Evolutionary conservation across 768 basidiomycete species (phyloP), one percentile per base, ranked within the genome.

Genomic region (Antrodiella citrinella): DNA sequence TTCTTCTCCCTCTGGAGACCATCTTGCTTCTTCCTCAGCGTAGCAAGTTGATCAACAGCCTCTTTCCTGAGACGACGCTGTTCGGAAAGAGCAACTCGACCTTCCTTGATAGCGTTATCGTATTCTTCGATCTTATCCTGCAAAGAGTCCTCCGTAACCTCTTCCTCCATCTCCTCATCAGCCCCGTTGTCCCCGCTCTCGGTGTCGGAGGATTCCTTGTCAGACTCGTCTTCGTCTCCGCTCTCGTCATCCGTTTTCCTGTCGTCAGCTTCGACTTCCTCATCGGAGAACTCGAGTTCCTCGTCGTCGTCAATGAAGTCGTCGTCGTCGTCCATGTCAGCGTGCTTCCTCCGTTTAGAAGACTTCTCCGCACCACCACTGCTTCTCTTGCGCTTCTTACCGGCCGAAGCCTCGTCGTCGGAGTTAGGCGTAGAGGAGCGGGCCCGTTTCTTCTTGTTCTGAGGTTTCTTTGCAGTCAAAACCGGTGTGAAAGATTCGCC

Each of bases 301-400:
- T 58, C 57, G 39, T 65, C 60, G 44, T 59, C 58, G 26, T 60
- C 62, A 12, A 62, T 62, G 10, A 60, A 59, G 41, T 62, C 61
- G 15, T 69, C 66, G 49, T 73, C 70, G 15, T 69, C 66, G n/a
- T 69, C 67, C 9, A 65, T 64, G 18, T 54, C 54, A 30, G 52
- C 54, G 19, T 45, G 54, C 49, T 70, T 71, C 40, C 65, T 64
- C 35, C 72, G 69, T 62, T 82, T 82, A 1, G 72, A 57, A 0
- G 74, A 69, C 3, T 68, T 70, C 38, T 62, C 58, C 57, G 70
- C 72, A 22, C 69, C 72, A 20, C 62, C 61, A 7, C 69, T 54
- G 3, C 52, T 54, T 53, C 72, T 74, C 65, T 80, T 82, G 45
- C 81, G 67, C 59, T 82, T 82, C 57, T 70, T 76, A 38, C 65